Evolutionary conservation across 495 filamentous ascomycete species (phyloP).

Genomic region (Penicillium pancosmium): DNA sequence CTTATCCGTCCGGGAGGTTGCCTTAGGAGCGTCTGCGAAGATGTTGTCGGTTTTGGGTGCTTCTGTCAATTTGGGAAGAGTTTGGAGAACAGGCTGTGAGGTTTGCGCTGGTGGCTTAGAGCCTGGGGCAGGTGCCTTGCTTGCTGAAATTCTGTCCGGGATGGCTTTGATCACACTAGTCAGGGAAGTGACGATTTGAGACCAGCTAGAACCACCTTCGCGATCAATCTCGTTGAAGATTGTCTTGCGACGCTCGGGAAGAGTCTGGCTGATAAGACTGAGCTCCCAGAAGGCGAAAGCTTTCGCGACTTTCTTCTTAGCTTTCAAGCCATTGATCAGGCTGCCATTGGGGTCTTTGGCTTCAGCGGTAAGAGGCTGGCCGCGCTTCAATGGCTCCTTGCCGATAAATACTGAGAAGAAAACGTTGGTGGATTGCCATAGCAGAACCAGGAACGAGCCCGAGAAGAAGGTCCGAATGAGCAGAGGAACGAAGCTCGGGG

Average conservation of each 20-base stretch:
- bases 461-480: slow-evolving; percentile 63
- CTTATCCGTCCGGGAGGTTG: slow-evolving; percentile 49
- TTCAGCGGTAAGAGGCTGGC: slow-evolving; percentile 78
- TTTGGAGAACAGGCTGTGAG: slow-evolving; percentile 42
- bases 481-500: slow-evolving; percentile 59
- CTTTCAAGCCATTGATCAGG: slow-evolving; percentile 78
- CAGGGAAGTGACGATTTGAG: slow-evolving; percentile 70
- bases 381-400: slow-evolving; percentile 79
- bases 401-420: slow-evolving; percentile 78
- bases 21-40: slow-evolving; percentile 51
- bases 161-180: slow-evolving; percentile 67
- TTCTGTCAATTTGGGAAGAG: slow-evolving; percentile 52
- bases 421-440: slow-evolving; percentile 75
- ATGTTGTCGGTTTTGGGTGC: slow-evolving; percentile 63
- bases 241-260: slow-evolving; percentile 69
- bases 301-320: slow-evolving; percentile 58
- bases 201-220: slow-evolving; percentile 75
- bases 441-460: slow-evolving; percentile 64
- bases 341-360: slow-evolving; percentile 92
- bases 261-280: slow-evolving; percentile 72
- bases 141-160: slow-evolving; percentile 62
- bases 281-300: slow-evolving; percentile 93
- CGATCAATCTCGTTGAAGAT: slow-evolving; percentile 93
- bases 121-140: slow-evolving; percentile 51
- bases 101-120: slow-evolving; percentile 29